phyloP scores from a whole-genome alignment of 108 stramenopile genomes.

The Cyclotella cryptica region DNA sequence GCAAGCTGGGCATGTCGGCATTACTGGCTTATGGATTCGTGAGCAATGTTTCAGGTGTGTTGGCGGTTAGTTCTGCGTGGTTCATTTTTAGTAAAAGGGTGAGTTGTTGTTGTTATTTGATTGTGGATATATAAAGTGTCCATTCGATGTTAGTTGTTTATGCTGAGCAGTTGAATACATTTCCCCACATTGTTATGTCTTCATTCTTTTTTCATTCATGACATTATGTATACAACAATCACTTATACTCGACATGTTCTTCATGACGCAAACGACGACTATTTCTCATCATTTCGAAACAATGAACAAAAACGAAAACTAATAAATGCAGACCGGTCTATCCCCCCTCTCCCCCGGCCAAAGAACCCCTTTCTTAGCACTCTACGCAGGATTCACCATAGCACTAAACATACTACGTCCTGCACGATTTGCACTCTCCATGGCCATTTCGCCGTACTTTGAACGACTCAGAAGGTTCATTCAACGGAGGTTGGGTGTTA shows the following conservation, averaged over 20 bases:
- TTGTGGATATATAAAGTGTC: background rate
- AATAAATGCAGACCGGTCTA: slow-evolving; percentile 63
- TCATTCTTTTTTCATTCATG: too few relatives aligned
- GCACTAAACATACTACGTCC: slow-evolving; percentile 89
- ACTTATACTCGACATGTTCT: background rate
- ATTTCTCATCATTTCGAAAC: background rate
- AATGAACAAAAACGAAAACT: slow-evolving; percentile 21
- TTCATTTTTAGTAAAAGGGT: slow-evolving; percentile 66
- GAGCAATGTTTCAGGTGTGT: slow-evolving; percentile 79
- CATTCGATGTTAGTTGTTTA: background rate
- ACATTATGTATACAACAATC: too few relatives aligned
- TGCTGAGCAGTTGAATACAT: background rate
- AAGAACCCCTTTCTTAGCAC: slow-evolving; percentile 86
- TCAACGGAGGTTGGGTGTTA: slow-evolving; percentile 56
- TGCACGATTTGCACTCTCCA: slow-evolving; percentile 66
- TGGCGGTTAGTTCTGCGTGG: slow-evolving; percentile 82
- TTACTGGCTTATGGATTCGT: slow-evolving; percentile 92
- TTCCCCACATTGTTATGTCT: too few relatives aligned
- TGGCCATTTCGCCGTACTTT: slow-evolving; percentile 71
- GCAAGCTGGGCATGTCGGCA: slow-evolving; percentile 82
- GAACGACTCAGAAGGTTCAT: slow-evolving; percentile 58
- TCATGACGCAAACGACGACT: background rate
- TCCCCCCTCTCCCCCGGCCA: slow-evolving; percentile 90
- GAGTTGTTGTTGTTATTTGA: slow-evolving; percentile 29
- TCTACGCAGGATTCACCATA: slow-evolving; percentile 87